A percentile compares a stretch with the other conserved stretches of the same genome.
Evolutionary conservation across 495 filamentous ascomycete genomes (phyloP).

Genomic region (Xylaria flabelliformis): DNA sequence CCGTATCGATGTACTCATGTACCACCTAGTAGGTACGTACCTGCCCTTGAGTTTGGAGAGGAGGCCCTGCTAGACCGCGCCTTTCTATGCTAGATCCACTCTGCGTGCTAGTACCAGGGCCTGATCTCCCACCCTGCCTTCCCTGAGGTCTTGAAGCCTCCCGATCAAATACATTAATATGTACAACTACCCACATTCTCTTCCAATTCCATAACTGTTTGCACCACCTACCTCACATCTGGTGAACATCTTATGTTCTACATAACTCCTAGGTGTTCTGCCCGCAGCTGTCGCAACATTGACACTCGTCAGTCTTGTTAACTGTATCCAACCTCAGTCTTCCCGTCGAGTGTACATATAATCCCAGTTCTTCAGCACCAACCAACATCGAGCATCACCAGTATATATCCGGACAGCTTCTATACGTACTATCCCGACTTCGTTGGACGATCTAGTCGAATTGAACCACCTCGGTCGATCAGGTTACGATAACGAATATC

Average conservation of each 20-base stretch:
- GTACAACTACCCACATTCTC: conserved; percentile 31
- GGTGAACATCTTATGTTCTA: conserved; percentile 33
- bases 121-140: conserved; percentile 31
- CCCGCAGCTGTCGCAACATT: conserved; percentile 14
- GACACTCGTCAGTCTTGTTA: conserved; percentile 6
- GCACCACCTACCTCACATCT: conserved; percentile 25
- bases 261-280: conserved; percentile 24
- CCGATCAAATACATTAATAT: conserved; percentile 42
- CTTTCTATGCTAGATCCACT: conserved; percentile 31
- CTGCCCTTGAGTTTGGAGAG: conserved; percentile 24
- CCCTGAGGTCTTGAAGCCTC: conserved; percentile 38
- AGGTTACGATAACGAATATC: conserved; percentile 35
- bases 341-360: conserved; percentile 32
- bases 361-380: conserved; percentile 20
- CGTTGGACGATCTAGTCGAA: conserved; percentile 20
- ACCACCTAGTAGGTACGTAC: conserved; percentile 33
- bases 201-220: conserved; percentile 20
- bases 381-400: conserved; percentile 17
- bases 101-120: conserved; percentile 16
- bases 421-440: not conserved
- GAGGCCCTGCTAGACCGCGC: conserved; percentile 40
- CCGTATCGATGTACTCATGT: conserved; percentile 18
- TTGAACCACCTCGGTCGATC: conserved; percentile 22
- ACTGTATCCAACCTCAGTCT: conserved; percentile 18
- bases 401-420: not conserved